Conservation (phyloP, 2,329 filamentous ascomycete genomes). For the Aciculosporium take region DNA sequence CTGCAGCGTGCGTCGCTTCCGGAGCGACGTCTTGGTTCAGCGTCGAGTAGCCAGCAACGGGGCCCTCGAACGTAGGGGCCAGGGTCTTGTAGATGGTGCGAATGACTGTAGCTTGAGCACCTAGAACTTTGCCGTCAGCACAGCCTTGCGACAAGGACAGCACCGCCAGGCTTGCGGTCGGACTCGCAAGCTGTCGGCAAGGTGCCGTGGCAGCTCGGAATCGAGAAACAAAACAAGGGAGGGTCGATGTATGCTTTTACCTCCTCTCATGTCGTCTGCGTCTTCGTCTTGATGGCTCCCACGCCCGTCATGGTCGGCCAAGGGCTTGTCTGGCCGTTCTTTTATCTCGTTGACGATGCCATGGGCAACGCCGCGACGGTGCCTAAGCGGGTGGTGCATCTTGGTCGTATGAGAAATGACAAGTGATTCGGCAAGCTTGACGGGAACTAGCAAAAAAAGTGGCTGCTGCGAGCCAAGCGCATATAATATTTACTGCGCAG, state of each 20-base stretch:
- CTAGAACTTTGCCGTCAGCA: slow-evolving; percentile 3
- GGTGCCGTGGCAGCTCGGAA: not conserved
- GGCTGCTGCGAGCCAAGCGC: not conserved
- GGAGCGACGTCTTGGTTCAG: slow-evolving; percentile 10
- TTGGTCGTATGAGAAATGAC: slow-evolving; percentile 6
- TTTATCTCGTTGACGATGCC: slow-evolving; percentile 1
- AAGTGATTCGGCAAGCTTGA: slow-evolving; percentile 1
- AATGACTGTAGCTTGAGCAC: slow-evolving; percentile 15
- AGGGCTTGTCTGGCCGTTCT: not conserved
- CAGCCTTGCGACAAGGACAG: too few species aligned
- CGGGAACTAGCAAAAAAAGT: not conserved
- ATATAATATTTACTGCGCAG: slow-evolving; percentile 10
- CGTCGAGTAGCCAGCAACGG: slow-evolving; percentile 28
- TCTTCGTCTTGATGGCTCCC: not conserved
- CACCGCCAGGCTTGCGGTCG: too few species aligned
- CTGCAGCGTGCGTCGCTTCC: not conserved
- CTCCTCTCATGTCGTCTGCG: not conserved
- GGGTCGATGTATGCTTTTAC: not conserved
- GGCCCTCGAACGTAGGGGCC: slow-evolving; percentile 26
- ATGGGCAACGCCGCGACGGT: slow-evolving; percentile 11
- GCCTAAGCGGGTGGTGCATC: slow-evolving; percentile 18
- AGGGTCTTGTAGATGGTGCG: slow-evolving; percentile 28
- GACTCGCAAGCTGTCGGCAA: too few species aligned
- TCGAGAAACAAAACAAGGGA: not conserved
- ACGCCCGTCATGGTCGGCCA: not conserved